Percentiles rank a stretch among this genome's conserved stretches.
Evolutionary conservation across 2,329 filamentous ascomycete genomes (phyloP).

Genomic region (Cercospora nicotianae): DNA sequence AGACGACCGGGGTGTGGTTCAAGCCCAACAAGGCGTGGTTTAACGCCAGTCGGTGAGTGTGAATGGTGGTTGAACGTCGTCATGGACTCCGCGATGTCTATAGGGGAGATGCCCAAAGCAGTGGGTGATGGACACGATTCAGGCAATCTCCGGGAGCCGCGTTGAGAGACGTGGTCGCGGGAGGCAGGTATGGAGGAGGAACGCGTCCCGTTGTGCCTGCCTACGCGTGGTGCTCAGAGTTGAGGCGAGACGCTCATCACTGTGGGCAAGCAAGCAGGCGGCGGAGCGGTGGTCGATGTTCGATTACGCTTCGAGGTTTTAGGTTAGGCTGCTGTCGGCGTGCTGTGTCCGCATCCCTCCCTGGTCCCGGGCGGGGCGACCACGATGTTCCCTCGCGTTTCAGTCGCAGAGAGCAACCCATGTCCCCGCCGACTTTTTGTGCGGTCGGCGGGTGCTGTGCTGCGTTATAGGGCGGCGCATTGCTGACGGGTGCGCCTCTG

Average conservation of each 20-base stretch:
- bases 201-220: neutral
- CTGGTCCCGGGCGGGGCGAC: neutral
- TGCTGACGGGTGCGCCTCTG: neutral
- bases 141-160: neutral
- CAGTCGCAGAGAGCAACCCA: neutral
- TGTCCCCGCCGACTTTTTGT: neutral
- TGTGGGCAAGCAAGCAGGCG: neutral
- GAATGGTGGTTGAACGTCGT: neutral
- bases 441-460: neutral
- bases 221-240: neutral
- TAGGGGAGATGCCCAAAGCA: neutral
- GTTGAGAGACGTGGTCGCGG: neutral
- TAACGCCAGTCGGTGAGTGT: neutral
- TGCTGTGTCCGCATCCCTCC: neutral
- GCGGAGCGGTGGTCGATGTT: neutral
- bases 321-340: neutral
- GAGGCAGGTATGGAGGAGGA: neutral
- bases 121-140: neutral
- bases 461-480: neutral
- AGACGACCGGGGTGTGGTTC: neutral
- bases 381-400: neutral
- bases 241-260: too few species aligned
- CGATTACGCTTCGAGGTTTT: neutral
- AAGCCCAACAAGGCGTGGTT: neutral
- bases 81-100: neutral